A percentile compares a stretch with the other conserved stretches of the same genome.
phyloP scores from a whole-genome alignment of 176 grass and related monocot species.

The Raddia guianensis region DNA sequence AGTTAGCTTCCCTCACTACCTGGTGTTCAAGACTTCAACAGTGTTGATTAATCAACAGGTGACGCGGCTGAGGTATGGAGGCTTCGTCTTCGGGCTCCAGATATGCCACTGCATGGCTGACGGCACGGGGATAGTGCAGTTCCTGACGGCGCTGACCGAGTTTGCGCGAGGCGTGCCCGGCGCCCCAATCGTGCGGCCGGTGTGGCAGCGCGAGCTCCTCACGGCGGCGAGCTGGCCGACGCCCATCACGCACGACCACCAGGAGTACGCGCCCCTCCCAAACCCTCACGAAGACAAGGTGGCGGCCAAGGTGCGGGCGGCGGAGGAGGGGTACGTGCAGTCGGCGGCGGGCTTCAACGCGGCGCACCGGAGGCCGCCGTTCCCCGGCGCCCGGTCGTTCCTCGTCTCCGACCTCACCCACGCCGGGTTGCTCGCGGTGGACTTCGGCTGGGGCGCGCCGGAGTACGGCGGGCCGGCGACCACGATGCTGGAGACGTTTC shows the following conservation, averaged over 20 bases:
- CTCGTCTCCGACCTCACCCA: conserved; percentile 43
- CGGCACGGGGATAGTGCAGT: conserved; percentile 36
- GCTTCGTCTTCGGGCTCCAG: conserved; percentile 37
- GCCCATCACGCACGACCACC: conserved; percentile 26
- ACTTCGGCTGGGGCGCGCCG: conserved; percentile 48
- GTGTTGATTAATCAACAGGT: too few relatives aligned
- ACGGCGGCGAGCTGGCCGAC: neutral
- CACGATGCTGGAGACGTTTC: conserved; percentile 37
- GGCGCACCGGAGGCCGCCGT: too few relatives aligned
- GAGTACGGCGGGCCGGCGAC: conserved; percentile 49
- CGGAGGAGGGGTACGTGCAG: too few relatives aligned
- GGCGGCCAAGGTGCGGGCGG: too few relatives aligned
- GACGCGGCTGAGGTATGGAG: conserved; percentile 29
- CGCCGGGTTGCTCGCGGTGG: conserved; percentile 34
- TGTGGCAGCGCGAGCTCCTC: conserved; percentile 43
- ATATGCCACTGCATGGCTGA: conserved; percentile 50
- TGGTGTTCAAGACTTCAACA: too few relatives aligned
- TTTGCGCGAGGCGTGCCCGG: conserved; percentile 22
- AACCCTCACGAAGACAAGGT: neutral
- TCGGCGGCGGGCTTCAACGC: too few relatives aligned
- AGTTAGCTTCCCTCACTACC: too few relatives aligned
- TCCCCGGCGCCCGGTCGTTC: too few relatives aligned
- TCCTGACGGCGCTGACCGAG: conserved; percentile 32
- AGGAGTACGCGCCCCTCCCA: conserved; percentile 37
- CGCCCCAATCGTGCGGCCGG: conserved; percentile 36